phyloP scores from a whole-genome alignment of 2,329 filamentous ascomycete genomes.

The Fonsecaea monophora region DNA sequence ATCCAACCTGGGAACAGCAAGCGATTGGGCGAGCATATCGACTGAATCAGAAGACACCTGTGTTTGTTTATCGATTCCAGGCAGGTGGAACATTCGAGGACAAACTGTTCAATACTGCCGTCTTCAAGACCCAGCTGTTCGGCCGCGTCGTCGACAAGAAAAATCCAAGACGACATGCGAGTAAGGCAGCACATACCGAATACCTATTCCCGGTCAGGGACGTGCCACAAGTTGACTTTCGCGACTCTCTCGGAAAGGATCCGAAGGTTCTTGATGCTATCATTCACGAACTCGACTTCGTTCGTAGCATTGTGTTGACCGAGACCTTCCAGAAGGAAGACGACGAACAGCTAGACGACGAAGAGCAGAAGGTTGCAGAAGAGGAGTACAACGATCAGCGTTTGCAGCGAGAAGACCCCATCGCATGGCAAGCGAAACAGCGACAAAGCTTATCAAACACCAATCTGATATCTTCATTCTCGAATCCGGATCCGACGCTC shows the following conservation, averaged over 20 bases:
- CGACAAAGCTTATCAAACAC: neutral
- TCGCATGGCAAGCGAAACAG: slow-evolving; percentile 34
- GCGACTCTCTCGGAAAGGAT: slow-evolving; percentile 65
- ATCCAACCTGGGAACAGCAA: slow-evolving; percentile 82
- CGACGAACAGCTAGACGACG: slow-evolving; percentile 63
- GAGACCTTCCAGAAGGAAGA: slow-evolving; percentile 77
- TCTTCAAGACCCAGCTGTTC: slow-evolving; percentile 84
- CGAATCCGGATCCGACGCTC: neutral
- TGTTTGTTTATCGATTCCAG: slow-evolving; percentile 84
- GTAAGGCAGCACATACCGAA: slow-evolving; percentile 55
- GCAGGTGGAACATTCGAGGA: slow-evolving; percentile 81
- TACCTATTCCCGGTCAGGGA: slow-evolving; percentile 67
- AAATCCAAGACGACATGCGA: slow-evolving; percentile 72
- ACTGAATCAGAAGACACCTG: slow-evolving; percentile 78
- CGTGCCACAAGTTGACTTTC: slow-evolving; percentile 60
- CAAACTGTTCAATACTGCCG: slow-evolving; percentile 71
- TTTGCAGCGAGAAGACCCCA: slow-evolving; percentile 49
- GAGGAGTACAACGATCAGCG: slow-evolving; percentile 51
- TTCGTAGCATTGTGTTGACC: slow-evolving; percentile 65
- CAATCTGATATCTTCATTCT: neutral
- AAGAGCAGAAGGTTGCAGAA: slow-evolving; percentile 66
- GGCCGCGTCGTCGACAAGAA: slow-evolving; percentile 83
- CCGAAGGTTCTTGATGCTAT: slow-evolving; percentile 64
- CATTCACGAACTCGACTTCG: slow-evolving; percentile 42
- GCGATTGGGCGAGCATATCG: slow-evolving; percentile 86